Evolutionary conservation across 2,329 filamentous ascomycete species (phyloP), one percentile per base, ranked within the genome.

Genomic region (Alternaria ventricosa): DNA sequence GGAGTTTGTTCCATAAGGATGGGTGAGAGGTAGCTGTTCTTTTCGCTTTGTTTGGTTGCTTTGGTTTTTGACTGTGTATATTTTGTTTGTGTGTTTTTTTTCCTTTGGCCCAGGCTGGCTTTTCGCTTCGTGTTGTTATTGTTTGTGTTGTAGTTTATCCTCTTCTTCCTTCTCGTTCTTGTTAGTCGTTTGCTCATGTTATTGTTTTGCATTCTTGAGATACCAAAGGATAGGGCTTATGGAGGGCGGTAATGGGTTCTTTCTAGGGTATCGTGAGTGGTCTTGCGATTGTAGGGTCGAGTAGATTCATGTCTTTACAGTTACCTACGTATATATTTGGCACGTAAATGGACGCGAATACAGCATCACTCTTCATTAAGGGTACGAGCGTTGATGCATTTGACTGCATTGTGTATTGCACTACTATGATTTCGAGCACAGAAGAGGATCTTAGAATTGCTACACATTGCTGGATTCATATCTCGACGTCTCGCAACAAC

Each of bases 1-100:
- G 62, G 46, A 71, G 62, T 58, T 54, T 75, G 53, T 75, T 75
- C n/a, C 56, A 55, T 25, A 53, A 33, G 13, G 41, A 61, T 41
- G 47, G 11, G 6, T 61, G 9, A 50, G 23, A 36, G 7, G 30
- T 36, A 36, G 7, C 20, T n/a, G 12, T 25, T 46, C 6, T 12
- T 22, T 15, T 53, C 6, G 15, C 6, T 53, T n/a, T n/a, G 2
- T 6, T 28, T 28, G 27, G 15, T 49, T 49, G 27, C 5, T 28
- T 33, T 22, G 13, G 10, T 15, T 50, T 11, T 5, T 15, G 2
- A 7, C 2, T 33, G 30, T 36, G 30, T 36, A 8, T 36, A 36
- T 41, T 9, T 41, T 13, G 15, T 6, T 15, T 33, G 6, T 3
- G 27, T 11, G 8, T 41, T 10, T 41, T 10, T 8, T 41, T 27